Evolutionary conservation across 805 yeast genomes (phyloP), one percentile per base, ranked within the genome.

Genomic region (Lachancea sp.): DNA sequence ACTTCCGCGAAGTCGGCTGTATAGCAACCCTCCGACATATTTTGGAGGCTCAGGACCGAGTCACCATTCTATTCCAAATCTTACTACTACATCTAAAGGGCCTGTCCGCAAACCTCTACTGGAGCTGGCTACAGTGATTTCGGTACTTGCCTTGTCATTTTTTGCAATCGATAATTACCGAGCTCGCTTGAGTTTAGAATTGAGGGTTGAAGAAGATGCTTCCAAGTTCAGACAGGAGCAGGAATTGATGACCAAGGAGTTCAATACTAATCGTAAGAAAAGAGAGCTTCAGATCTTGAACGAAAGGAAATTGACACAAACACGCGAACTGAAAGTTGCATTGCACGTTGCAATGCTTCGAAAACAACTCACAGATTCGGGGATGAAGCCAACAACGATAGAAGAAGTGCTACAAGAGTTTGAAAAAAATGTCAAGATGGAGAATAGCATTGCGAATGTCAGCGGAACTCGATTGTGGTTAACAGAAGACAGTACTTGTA

Each of bases 281-380:
- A 64, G 73, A 37, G 80, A 76, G 38, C 48, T 72, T 9, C 75
- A 72, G 47, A 61, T 72, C n/a, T 50, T 75, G 21, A 70, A 74
- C 45, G 80, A 76, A 46, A 61, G 82, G 13, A 67, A 68, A 40
- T 69, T 66, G 9, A 64, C 63, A n/a, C 66, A 59, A 51, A 70
- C 58, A 58, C 65, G 68, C 45, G 80, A 66, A 54, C 71, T 67
- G 65, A 78, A 75, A 59, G 75, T 80, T 82, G 69, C 74, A 4
- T 62, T 80, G 54, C 90, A 82, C 52, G 70, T 82, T 29, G 86
- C 84, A 2, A 56, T 82, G 58, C 60, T 82, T 24, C 64, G 84
- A 37, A 69, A 77, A 50, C 87, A 82, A 52, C 61, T 82, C 40
- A 49, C 60, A 2, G 82, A 78, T n/a, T 51, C 58, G 3, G 83